Base-by-base conservation (phyloP, 768 basidiomycete genomes). In the Phylloporus sp. region DNA sequence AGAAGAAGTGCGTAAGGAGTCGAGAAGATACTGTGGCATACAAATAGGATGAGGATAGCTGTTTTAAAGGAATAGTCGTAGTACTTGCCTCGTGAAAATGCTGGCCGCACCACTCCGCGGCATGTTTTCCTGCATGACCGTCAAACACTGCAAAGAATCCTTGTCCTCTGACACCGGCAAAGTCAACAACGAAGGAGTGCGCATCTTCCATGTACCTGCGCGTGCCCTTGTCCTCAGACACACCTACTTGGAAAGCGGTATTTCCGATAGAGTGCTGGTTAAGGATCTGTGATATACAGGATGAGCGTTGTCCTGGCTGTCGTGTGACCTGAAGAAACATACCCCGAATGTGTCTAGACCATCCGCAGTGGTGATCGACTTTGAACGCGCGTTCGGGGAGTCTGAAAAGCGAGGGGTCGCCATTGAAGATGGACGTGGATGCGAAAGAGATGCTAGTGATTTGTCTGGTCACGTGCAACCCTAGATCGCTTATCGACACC, bases 91-190 rank as follows among this genome's bases (percentile, higher is more conserved):
- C 85, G 65, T 98, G 94, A 72, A 99, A 99, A 68, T 98, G 85
- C 60, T 80, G 77, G 38, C 97, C 97, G 70, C 97, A 98, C 95
- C 95, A 98, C 69, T 99, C 97, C 24, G 97, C 97, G 29, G 95
- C 95, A 62, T 97, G 91, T 68, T 95, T 98, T 16, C 97, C 97
- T 1, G 97, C 97, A 67, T 99, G 97, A 3, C 97, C 97, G 61
- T 99, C 97, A 62, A 98, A 99, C 40, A 99, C 84, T 6, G 95
- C 95, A 68, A 95, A 98, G 76, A 97, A 98, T 8, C 95, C 97
- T 67, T 99, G 97, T 0, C 97, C 97, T 39, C 87, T 82, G 18
- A 98, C 77, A 31, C 84, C 82, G 32, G 84, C 93, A 68, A 90
- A 99, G 67, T 98, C 95, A 55, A 95, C 88, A 52, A 98, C 85